Percentiles rank a stretch among this genome's conserved stretches.
Evolutionary conservation across 2,329 filamentous ascomycete species (phyloP).

Genomic region (Colletotrichum spaethianum): DNA sequence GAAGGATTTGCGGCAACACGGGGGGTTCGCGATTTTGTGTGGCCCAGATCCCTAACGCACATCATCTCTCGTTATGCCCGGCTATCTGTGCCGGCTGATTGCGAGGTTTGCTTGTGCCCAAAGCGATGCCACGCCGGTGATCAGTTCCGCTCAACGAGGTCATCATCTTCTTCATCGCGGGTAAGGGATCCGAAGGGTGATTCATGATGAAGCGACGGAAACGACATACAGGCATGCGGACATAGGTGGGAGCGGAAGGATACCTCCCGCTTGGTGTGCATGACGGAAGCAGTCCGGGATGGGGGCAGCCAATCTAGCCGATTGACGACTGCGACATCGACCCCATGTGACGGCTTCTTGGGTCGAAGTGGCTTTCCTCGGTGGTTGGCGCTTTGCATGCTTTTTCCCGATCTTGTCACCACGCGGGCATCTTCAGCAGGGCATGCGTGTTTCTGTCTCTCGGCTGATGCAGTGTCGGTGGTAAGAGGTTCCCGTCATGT

Average conservation of each 20-base stretch:
- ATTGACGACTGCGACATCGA: constrained; percentile 34
- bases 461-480: background rate
- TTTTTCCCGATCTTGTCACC: background rate
- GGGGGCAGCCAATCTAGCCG: background rate
- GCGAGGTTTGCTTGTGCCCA: background rate
- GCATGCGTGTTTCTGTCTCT: background rate
- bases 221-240: background rate
- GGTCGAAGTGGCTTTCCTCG: background rate
- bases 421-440: background rate
- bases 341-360: constrained; percentile 22
- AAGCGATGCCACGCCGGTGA: background rate
- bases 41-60: background rate
- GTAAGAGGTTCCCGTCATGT: background rate
- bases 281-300: background rate
- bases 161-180: background rate
- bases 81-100: too few relatives aligned
- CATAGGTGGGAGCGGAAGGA: constrained; percentile 16
- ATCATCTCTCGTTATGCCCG: background rate
- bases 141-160: background rate
- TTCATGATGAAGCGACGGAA: constrained; percentile 1
- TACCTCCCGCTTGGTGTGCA: constrained; percentile 14
- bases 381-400: background rate
- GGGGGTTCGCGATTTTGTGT: background rate
- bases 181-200: background rate
- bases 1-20: background rate